These are phyloP conservation scores for Hippophae tibetana DNA, from an alignment of 306 rosid species.

Conservation along the genomic window DNA sequence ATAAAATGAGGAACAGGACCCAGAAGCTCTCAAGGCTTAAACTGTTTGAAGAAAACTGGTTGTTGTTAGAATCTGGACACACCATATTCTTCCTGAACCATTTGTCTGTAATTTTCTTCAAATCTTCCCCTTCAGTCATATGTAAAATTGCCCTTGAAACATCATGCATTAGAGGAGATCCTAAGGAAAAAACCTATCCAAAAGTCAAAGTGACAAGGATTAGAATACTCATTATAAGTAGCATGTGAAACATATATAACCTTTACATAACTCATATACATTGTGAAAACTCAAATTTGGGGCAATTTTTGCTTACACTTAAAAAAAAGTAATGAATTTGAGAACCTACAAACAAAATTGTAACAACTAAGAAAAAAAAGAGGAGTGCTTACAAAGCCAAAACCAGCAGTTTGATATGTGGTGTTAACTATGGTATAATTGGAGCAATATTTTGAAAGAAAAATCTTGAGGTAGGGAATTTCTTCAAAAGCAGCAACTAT, in stretches of 20 bases:
- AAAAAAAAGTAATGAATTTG: not conserved
- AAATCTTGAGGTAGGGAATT: constrained; percentile 30
- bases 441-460: constrained; percentile 32
- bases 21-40: constrained; percentile 27
- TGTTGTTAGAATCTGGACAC: constrained; percentile 5
- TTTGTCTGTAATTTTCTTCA: constrained; percentile 29
- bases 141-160: constrained; percentile 50
- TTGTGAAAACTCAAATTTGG: too few relatives aligned
- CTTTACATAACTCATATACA: too few relatives aligned
- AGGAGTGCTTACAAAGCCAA: constrained; percentile 31
- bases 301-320: not conserved
- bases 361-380: not conserved
- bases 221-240: too few relatives aligned
- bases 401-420: constrained; percentile 7
- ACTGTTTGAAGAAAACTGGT: constrained; percentile 13
- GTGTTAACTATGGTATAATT: constrained; percentile 43
- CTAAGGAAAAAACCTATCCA: constrained; percentile 32
- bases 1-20: constrained; percentile 28
- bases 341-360: not conserved
- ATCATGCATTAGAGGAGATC: constrained; percentile 47
- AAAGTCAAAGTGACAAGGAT: not conserved
- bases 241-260: too few relatives aligned
- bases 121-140: constrained; percentile 43
- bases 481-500: constrained; percentile 44
- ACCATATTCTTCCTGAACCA: constrained; percentile 25